These are phyloP conservation scores for Mycena maculata DNA, from an alignment of 768 basidiomycete genomes.

Conservation along the genomic window DNA sequence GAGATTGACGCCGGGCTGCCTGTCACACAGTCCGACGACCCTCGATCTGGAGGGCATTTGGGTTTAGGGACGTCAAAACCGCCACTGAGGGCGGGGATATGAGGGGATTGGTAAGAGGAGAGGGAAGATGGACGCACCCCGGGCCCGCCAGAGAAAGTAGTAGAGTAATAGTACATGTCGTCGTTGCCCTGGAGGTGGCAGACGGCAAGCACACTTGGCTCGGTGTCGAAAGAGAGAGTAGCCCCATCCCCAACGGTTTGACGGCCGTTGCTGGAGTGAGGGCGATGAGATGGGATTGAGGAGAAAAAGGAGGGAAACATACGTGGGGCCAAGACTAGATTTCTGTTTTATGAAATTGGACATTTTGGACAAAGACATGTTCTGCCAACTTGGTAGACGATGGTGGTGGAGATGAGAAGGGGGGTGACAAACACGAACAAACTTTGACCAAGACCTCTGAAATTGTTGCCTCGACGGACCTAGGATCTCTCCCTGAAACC, in stretches of 20 bases:
- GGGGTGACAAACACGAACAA: too few relatives aligned
- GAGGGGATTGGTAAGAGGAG: constrained; percentile 7
- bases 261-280: constrained; percentile 84
- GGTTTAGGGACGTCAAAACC: constrained; percentile 91
- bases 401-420: constrained; percentile 11
- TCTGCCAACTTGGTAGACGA: constrained; percentile 79
- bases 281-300: constrained; percentile 32
- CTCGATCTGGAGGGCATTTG: constrained; percentile 96
- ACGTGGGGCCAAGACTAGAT: constrained; percentile 98
- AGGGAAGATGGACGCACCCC: constrained; percentile 64
- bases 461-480: too few relatives aligned
- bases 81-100: constrained; percentile 73
- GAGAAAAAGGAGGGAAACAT: constrained; percentile 44
- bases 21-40: constrained; percentile 97
- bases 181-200: constrained; percentile 85
- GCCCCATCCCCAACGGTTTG: constrained; percentile 98
- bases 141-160: constrained; percentile 94
- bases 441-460: too few relatives aligned
- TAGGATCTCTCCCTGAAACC: too few relatives aligned
- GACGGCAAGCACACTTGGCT: constrained; percentile 86
- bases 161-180: constrained; percentile 91
- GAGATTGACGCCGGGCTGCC: constrained; percentile 78
- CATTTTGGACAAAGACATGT: constrained; percentile 80
- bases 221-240: constrained; percentile 78
- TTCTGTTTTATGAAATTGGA: constrained; percentile 78